These are phyloP conservation scores for Euphorbia lathyris DNA, from an alignment of 345 rosid species.

Conservation along the genomic window DNA sequence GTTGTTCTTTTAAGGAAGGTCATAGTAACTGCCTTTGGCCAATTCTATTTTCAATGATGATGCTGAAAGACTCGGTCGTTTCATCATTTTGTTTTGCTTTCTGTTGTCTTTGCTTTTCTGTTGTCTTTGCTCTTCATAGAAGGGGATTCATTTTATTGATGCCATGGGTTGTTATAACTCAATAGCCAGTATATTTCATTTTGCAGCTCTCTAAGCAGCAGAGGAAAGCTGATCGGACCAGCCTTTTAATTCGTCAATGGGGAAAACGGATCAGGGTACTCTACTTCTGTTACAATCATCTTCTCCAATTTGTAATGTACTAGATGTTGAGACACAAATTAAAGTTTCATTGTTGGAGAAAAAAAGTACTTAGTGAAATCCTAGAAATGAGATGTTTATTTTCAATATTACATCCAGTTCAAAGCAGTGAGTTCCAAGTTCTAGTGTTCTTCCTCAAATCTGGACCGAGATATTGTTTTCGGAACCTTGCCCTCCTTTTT, in stretches of 20 bases:
- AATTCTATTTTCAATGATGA: background rate
- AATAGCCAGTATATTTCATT: slow-evolving; percentile 3
- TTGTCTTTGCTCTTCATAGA: background rate
- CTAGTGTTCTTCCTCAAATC: background rate
- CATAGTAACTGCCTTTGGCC: background rate
- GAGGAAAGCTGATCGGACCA: slow-evolving; percentile 14
- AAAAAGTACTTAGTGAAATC: background rate
- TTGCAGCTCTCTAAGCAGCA: slow-evolving; percentile 19
- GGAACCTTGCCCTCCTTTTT: no score
- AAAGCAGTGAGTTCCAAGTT: background rate
- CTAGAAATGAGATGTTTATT: slow-evolving; percentile 14
- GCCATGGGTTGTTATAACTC: background rate
- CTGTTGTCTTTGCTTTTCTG: background rate
- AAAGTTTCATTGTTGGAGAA: background rate
- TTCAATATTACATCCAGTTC: background rate
- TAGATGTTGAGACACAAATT: slow-evolving; percentile 1
- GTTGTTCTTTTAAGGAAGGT: background rate
- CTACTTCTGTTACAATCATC: slow-evolving; percentile 1
- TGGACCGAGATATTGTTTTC: background rate
- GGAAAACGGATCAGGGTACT: slow-evolving; percentile 34
- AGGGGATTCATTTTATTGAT: background rate
- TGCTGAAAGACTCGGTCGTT: background rate
- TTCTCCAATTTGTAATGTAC: background rate
- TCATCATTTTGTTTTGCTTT: background rate
- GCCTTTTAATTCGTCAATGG: slow-evolving; percentile 8